These are phyloP conservation scores for Podaxis mareebaensis DNA, from an alignment of 768 basidiomycete genomes.

Conservation along the genomic window DNA sequence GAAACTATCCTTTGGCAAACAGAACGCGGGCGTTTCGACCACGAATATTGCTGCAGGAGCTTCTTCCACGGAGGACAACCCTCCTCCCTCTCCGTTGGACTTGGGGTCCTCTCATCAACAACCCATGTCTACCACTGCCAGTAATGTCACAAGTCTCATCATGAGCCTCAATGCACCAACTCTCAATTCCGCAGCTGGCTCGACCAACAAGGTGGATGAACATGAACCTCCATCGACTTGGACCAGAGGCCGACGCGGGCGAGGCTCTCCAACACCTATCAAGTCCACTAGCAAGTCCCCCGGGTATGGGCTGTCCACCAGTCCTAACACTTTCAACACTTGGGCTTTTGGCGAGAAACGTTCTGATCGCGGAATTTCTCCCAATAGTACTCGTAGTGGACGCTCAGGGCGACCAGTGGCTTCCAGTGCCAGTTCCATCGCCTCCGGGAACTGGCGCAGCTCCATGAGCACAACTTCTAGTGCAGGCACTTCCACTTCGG, in stretches of 20 bases:
- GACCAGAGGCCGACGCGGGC: constrained; percentile 48
- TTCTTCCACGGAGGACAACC: constrained; percentile 42
- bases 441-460: constrained; percentile 77
- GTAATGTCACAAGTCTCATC: constrained; percentile 74
- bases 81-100: constrained; percentile 31
- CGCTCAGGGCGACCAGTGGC: constrained; percentile 37
- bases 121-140: constrained; percentile 67
- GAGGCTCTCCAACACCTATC: constrained; percentile 22
- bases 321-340: constrained; percentile 31
- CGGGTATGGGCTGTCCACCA: constrained; percentile 28
- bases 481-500: constrained; percentile 66
- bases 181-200: constrained; percentile 25
- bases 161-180: constrained; percentile 63
- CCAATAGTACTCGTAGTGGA: constrained; percentile 58
- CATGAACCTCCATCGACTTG: constrained; percentile 46
- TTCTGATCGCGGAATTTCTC: constrained; percentile 53
- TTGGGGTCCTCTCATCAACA: constrained; percentile 26
- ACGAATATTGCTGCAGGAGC: constrained; percentile 35
- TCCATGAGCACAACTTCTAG: constrained; percentile 72
- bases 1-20: constrained; percentile 77
- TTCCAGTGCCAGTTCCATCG: constrained; percentile 62
- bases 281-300: constrained; percentile 29
- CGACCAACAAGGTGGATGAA: constrained; percentile 35
- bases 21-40: constrained; percentile 34
- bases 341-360: constrained; percentile 34